A percentile compares a stretch with the other conserved stretches of the same genome.
Evolutionary conservation across 2,329 filamentous ascomycete genomes (phyloP).

Genomic region (Cladosporium sp.): DNA sequence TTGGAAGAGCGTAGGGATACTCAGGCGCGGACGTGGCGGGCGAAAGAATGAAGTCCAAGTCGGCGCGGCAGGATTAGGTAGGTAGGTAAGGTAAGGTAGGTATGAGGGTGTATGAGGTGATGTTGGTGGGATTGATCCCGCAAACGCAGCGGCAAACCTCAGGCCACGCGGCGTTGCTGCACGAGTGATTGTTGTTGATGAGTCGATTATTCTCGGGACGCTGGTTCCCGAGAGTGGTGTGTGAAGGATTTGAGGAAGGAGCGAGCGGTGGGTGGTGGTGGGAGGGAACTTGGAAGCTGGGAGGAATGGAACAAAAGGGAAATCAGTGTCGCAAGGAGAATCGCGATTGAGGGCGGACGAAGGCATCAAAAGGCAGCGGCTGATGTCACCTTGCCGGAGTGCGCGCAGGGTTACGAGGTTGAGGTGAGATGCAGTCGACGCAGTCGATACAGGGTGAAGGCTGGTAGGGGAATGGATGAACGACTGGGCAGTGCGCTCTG

Average conservation of each 20-base stretch:
- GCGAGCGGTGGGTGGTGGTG: not conserved
- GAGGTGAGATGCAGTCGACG: constrained; percentile 1
- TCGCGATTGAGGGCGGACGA: not conserved
- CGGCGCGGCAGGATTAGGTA: no score
- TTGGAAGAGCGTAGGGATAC: constrained; percentile 5
- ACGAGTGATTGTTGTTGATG: no score
- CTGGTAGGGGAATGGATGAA: constrained; percentile 11
- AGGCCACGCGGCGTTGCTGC: constrained; percentile 5
- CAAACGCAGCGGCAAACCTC: constrained; percentile 5
- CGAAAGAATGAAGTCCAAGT: constrained; percentile 7
- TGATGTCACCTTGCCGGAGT: constrained; percentile 12
- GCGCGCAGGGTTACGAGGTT: constrained; percentile 7
- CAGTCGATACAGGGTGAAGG: constrained; percentile 7
- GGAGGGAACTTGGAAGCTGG: constrained; percentile 8
- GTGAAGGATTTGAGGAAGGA: constrained; percentile 1
- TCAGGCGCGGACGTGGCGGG: constrained; percentile 10
- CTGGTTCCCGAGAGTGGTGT: not conserved
- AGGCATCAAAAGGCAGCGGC: constrained; percentile 3
- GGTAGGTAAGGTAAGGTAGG: no score
- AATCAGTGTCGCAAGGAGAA: constrained; percentile 1
- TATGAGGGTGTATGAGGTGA: not conserved
- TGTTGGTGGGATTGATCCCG: not conserved
- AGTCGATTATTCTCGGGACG: constrained; percentile 1
- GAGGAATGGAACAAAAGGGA: constrained; percentile 5
- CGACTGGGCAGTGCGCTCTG: constrained; percentile 4